These are phyloP conservation scores for Bacidia gigantensis DNA, from an alignment of 495 filamentous ascomycete genomes.

Conservation along the genomic window DNA sequence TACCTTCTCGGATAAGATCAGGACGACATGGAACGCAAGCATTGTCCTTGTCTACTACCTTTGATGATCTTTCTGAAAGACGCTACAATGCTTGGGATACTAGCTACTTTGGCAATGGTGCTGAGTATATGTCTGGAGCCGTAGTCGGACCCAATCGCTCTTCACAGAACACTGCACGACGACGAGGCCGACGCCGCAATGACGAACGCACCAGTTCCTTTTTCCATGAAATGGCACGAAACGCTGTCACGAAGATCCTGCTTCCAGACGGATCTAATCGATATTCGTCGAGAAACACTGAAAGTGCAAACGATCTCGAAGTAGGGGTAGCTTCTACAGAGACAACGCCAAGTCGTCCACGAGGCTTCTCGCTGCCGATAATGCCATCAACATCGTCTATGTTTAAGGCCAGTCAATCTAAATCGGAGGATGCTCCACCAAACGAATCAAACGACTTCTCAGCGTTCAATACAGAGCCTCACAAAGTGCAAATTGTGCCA, in stretches of 20 bases:
- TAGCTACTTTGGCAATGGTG: background rate
- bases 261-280: background rate
- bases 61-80: background rate
- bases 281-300: background rate
- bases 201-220: background rate
- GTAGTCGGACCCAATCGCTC: background rate
- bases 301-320: background rate
- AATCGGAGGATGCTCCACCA: no score
- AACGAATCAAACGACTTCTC: no score
- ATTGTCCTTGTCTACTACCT: background rate
- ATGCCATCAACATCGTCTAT: background rate
- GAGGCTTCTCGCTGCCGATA: no score
- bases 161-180: background rate
- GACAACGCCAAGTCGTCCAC: background rate
- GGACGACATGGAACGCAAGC: background rate
- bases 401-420: no score
- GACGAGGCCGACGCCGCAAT: background rate
- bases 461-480: background rate
- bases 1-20: background rate
- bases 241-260: background rate
- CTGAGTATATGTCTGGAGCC: background rate
- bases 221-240: background rate
- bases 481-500: background rate
- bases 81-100: background rate
- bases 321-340: background rate